A percentile compares a stretch with the other conserved stretches of the same genome.
Evolutionary conservation across 1,284 basidiomycete species (phyloP).

Genomic region (Cystobasidium slooffiae): DNA sequence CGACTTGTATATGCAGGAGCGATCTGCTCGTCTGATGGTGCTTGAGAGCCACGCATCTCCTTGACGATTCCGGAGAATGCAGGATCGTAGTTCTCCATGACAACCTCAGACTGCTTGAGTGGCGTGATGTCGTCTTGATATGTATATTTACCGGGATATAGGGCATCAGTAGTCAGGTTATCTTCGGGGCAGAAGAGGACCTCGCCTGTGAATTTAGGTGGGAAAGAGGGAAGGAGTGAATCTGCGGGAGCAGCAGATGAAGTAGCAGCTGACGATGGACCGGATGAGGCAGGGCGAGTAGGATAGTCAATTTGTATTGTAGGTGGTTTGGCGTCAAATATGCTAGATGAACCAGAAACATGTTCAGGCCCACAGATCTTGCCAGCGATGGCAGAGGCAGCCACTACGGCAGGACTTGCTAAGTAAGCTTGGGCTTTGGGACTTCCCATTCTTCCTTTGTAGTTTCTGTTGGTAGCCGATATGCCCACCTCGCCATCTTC

Average conservation of each 20-base stretch:
- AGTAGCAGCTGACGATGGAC: not conserved
- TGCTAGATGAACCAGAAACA: slow-evolving; percentile 56
- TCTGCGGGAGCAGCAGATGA: slow-evolving; percentile 60
- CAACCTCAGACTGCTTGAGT: slow-evolving; percentile 90
- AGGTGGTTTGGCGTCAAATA: slow-evolving; percentile 63
- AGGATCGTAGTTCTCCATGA: slow-evolving; percentile 98
- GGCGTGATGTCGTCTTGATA: slow-evolving; percentile 99
- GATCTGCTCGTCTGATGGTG: slow-evolving; percentile 47
- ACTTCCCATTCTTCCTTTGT: slow-evolving; percentile 97
- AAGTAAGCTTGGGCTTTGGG: slow-evolving; percentile 95
- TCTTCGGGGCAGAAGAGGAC: slow-evolving; percentile 93
- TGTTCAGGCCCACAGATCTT: slow-evolving; percentile 81
- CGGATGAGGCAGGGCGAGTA: slow-evolving; percentile 50
- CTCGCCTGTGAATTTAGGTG: slow-evolving; percentile 77
- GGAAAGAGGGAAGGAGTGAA: slow-evolving; percentile 77
- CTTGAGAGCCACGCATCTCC: slow-evolving; percentile 60
- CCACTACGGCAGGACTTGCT: slow-evolving; percentile 93
- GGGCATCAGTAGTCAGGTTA: slow-evolving; percentile 96
- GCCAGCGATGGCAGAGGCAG: slow-evolving; percentile 89
- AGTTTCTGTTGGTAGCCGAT: slow-evolving; percentile 97
- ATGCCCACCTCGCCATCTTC: slow-evolving; percentile 95
- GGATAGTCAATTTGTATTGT: slow-evolving; percentile 58
- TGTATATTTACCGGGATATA: slow-evolving; percentile 99
- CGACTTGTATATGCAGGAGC: slow-evolving; percentile 52
- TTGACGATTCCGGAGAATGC: slow-evolving; percentile 77